A percentile compares a stretch with the other conserved stretches of the same genome.
Evolutionary conservation across 2,329 filamentous ascomycete genomes (phyloP).

Genomic region (Annulohypoxylon truncatum): DNA sequence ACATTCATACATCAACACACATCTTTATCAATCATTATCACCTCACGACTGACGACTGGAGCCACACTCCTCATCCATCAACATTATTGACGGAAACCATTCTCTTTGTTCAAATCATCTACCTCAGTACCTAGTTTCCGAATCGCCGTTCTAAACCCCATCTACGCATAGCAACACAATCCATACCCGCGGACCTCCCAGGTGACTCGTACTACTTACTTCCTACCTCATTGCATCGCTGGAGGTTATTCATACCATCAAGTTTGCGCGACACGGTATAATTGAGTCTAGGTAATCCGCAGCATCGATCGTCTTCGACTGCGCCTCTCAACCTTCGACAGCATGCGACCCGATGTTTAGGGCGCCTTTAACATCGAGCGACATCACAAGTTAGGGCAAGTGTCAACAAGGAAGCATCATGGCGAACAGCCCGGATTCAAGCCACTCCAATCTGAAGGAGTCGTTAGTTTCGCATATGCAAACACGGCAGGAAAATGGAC

Average conservation of each 20-base stretch:
- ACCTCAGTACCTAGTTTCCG: neutral
- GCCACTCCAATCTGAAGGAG: slow-evolving; percentile 36
- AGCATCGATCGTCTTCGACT: slow-evolving; percentile 13
- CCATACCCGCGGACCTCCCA: neutral
- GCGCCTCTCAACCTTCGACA: slow-evolving; percentile 15
- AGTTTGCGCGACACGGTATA: slow-evolving; percentile 15
- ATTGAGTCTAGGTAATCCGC: neutral
- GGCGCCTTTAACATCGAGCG: slow-evolving; percentile 27
- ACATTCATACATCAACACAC: neutral
- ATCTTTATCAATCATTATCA: slow-evolving; percentile 14
- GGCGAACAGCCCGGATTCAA: slow-evolving; percentile 40
- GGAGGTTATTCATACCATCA: slow-evolving; percentile 8
- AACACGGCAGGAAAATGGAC: slow-evolving; percentile 36
- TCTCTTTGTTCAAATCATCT: slow-evolving; percentile 7
- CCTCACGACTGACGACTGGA: slow-evolving; percentile 7
- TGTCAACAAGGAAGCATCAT: slow-evolving; percentile 36
- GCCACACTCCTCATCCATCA: slow-evolving; percentile 6
- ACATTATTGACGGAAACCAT: neutral
- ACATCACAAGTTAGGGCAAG: slow-evolving; percentile 20
- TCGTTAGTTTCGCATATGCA: slow-evolving; percentile 33
- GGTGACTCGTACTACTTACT: slow-evolving; percentile 2
- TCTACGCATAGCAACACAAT: neutral
- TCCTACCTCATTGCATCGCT: slow-evolving; percentile 1
- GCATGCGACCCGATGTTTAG: slow-evolving; percentile 35
- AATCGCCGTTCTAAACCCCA: neutral